Evolutionary conservation across 306 rosid genomes (phyloP), one percentile per base, ranked within the genome.

Genomic region (Acacia crassicarpa): DNA sequence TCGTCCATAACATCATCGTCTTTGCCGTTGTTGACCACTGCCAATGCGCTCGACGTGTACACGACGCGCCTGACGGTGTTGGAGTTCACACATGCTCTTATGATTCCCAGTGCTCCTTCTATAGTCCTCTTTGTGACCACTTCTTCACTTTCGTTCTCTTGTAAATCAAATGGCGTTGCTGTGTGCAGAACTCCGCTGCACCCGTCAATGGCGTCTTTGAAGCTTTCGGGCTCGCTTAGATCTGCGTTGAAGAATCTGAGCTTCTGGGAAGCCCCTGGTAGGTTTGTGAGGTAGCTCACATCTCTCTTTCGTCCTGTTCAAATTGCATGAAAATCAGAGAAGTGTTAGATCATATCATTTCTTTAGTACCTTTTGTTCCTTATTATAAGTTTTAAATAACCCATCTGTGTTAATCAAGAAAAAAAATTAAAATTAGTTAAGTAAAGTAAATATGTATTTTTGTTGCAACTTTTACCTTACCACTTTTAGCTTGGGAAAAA

Each of bases 161-260:
- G 76, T 0, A 86, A 33, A 43, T 78, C 83, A 7, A 89, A 4
- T 2, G 90, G 89, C 23, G 87, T 61, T 0, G 94, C 89, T 0
- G 88, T 83, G 68, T 86, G 94, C 81, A 91, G 82, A 15, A 91
- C 85, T 13, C 93, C 91, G 0, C 25, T 9, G 40, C 91, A 91
- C 25, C 95, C 93, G 85, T 86, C 87, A 23, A 91, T 77, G 69
- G 88, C 88, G 5, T 78, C 76, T 27, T 1, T 67, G 79, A 87
- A 91, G 58, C 91, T 91, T 38, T 87, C 89, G 3, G 91, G 89
- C 22, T 85, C 38, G 71, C 56, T 71, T 2, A 91, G 88, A 86
- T 93, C 96, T 10, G 93, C 96, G 4, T 81, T 54, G 87, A 87
- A 89, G 58, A 91, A 66, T 19, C 87, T 77, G 8, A 93, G 93